Evolutionary conservation across 768 basidiomycete species (phyloP), one percentile per base, ranked within the genome.

Genomic region (Pisolithus orientalis): DNA sequence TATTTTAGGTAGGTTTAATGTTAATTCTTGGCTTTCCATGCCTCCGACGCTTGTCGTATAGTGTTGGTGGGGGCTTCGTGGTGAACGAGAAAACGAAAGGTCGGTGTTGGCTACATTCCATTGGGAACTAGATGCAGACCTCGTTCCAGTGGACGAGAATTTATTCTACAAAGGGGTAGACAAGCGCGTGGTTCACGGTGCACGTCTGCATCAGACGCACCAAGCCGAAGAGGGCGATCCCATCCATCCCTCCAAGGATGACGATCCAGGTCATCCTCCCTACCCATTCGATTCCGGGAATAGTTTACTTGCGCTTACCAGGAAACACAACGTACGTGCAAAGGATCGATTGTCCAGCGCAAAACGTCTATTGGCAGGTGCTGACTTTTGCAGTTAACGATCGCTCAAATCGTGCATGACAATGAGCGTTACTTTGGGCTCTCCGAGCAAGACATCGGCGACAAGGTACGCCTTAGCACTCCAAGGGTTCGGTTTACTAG

Each of bases 41-140:
- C 16, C 27, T 47, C 49, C 27, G 2, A 44, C 37, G 3, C 48
- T 34, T 14, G 25, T 21, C 28, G n/a, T 44, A 27, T 44, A 83
- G 88, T 50, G 92, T 96, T 46, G 92, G 93, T 2, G 93, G 93
- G 42, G 93, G 93, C 2, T 96, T 95, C 64, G 93, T 95, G 3
- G 92, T 96, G 25, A 96, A 96, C 61, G 90, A 94, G 39, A 89
- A 92, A 66, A 96, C 93, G 1, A 87, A 94, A 75, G 84, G 89
- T 85, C 58, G 53, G 56, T 16, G n/a, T 38, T n/a, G 31, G 38
- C 44, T 6, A n/a, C n/a, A n/a, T n/a, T n/a, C n/a, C n/a, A n/a
- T n/a, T n/a, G 29, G 52, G 47, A 48, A 34, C 11, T 11, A 51
- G 16, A 29, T 42, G 24, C 44, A 45, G 4, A 64, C 37, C 10